Evolutionary conservation across 805 yeast genomes (phyloP), one percentile per base, ranked within the genome.

Genomic region (Schwanniomyces sp.): DNA sequence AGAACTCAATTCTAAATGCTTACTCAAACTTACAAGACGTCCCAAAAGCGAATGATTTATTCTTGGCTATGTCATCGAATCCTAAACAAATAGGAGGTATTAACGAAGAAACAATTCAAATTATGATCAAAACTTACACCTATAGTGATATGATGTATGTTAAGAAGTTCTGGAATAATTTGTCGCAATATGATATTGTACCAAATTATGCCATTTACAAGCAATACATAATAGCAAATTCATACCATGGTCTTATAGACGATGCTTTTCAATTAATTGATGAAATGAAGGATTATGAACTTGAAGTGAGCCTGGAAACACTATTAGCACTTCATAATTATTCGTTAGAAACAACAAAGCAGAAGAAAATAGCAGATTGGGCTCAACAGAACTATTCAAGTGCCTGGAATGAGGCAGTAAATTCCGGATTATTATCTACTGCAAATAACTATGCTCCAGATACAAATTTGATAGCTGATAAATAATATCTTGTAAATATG

Each of bases 141-240:
- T 72, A 72, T 49, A 73, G 76, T 49, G 76, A 82, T 11, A 62
- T 85, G 44, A 70, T 73, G 4, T 80, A 81, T 45, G 88, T 84
- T 7, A 78, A 76, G 48, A 71, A 76, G 38, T 78, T 85, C 38
- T 88, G 90, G 86, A 72, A 77, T 45, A 78, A 78, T 48, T 61
- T 87, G 24, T 77, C 85, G 0, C 69, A 69, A 34, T 81, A 73
- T 54, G 78, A 76, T 0, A 63, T 87, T 5, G 52, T 71, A 10
- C 88, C 88, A 0, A 75, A 79, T 49, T 64, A 75, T 30, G 72
- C 72, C 8, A 74, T 84, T 29, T 78, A 76, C 58, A 75, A 74
- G 36, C 89, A 85, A 59, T 84, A 79, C 55, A 62, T 88, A 29
- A 78, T 85, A 47, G 88, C 90, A 0, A 84, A 86, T 59, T 85